phyloP scores from a whole-genome alignment of 257 asterid species.

The Solanum bulbocastanum region DNA sequence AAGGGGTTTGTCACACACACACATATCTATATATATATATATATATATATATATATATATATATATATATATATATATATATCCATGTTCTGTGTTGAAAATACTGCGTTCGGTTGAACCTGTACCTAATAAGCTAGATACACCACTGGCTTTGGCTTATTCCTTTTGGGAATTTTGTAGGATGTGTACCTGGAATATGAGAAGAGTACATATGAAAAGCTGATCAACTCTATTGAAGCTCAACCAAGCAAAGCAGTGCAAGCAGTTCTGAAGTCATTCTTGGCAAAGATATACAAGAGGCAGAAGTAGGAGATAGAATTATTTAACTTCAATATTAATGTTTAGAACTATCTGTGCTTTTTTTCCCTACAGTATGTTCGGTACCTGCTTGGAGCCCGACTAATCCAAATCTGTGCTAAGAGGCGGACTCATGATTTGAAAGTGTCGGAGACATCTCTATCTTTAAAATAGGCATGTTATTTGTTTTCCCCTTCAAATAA shows the following conservation, averaged over 20 bases:
- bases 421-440: neutral
- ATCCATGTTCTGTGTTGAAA: neutral
- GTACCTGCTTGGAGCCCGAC: neutral
- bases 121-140: neutral
- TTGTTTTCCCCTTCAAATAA: neutral
- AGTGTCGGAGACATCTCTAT: neutral
- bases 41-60: neutral
- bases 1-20: neutral
- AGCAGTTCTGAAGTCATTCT: slow-evolving; percentile 29
- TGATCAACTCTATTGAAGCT: slow-evolving; percentile 15
- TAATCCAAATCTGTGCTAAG: neutral
- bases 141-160: neutral
- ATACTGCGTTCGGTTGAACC: neutral
- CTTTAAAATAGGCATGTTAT: neutral
- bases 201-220: slow-evolving; percentile 18
- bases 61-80: neutral
- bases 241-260: slow-evolving; percentile 29
- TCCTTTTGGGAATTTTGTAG: neutral
- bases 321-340: neutral
- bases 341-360: neutral
- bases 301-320: slow-evolving; percentile 8
- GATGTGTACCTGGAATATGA: slow-evolving; percentile 24
- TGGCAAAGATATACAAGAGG: slow-evolving; percentile 35
- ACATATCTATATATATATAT: neutral
- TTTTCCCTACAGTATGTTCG: neutral